Evolutionary conservation across 129 eudicot species (phyloP), one percentile per base, ranked within the genome.

Genomic region (Solidago caesia): DNA sequence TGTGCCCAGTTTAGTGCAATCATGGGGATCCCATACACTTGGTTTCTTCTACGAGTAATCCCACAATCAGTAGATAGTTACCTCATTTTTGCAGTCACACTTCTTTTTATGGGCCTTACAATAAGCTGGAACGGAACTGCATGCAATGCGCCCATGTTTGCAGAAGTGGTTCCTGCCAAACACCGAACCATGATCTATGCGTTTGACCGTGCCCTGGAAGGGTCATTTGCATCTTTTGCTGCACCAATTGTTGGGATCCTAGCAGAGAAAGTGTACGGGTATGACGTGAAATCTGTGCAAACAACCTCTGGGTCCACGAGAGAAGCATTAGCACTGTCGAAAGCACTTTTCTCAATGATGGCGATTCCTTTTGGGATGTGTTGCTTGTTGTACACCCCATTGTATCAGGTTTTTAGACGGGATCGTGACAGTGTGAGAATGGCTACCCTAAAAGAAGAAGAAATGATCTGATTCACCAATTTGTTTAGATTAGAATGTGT

Each of bases 101-200:
- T 94, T 60, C 77, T 94, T 82, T 2, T 86, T 5, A 94, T 90
- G 98, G 98, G 98, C 62, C 87, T 90, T 16, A 90, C 85, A 39
- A 90, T 94, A 77, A 94, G 98, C 81, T 94, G 98, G 98, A 79
- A 83, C 21, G 97, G 84, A 33, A 83, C 93, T 0, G 98, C 98
- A 16, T 82, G 82, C 14, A 94, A 94, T 59, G 97, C 85, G 10
- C 98, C 98, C 4, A 90, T 94, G 92, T 94, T 94, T 12, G 98
- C 98, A 0, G 98, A 94, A 87, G 98, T 94, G 69, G 97, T 90
- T 68, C 98, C 98, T 1, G 62, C 96, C 73, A 90, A 81, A 71
- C 96, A 94, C 71, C 82, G 97, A 61, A 94, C 98, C 55, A 94
- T 94, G 98, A 90, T 94, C 21, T 94, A 94, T 44, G 97, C 98